A percentile compares a stretch with the other conserved stretches of the same genome.
These are phyloP conservation scores for Talaromyces sp. DNA, from an alignment of 2,329 filamentous ascomycete genomes.

Conservation along the genomic window DNA sequence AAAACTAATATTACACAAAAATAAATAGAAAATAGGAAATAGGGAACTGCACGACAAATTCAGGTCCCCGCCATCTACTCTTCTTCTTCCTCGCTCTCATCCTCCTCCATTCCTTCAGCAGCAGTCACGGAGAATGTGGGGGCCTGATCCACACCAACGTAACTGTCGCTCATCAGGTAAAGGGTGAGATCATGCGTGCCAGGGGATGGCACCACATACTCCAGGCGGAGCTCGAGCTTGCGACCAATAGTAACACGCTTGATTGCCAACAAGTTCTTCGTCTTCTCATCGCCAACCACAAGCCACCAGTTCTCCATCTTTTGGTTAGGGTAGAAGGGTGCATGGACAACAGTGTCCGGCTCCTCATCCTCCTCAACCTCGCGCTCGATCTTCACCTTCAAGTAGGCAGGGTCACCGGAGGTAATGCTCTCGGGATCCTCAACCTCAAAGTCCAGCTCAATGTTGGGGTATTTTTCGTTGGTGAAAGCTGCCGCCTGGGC, in stretches of 20 bases:
- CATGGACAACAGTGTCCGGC: slow-evolving; percentile 82
- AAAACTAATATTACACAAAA: slow-evolving; percentile 5
- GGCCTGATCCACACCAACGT: slow-evolving; percentile 95
- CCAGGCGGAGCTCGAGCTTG: slow-evolving; percentile 76
- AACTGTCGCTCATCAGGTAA: slow-evolving; percentile 96
- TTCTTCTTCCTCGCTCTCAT: slow-evolving; percentile 80
- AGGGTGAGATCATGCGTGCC: slow-evolving; percentile 87
- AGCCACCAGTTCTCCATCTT: slow-evolving; percentile 99
- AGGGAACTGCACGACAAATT: slow-evolving; percentile 48
- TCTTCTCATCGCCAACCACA: slow-evolving; percentile 89
- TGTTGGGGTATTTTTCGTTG: slow-evolving; percentile 92
- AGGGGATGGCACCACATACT: slow-evolving; percentile 84
- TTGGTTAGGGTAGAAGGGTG: slow-evolving; percentile 86
- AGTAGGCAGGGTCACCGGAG: slow-evolving; percentile 77
- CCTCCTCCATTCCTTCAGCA: slow-evolving; percentile 92
- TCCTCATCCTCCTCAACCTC: slow-evolving; percentile 75
- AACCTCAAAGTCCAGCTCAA: slow-evolving; percentile 87
- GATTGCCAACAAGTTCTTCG: slow-evolving; percentile 84
- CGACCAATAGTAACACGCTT: slow-evolving; percentile 88
- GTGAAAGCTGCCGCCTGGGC: slow-evolving; percentile 91
- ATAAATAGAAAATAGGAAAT: neutral
- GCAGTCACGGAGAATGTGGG: slow-evolving; percentile 83
- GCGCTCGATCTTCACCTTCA: slow-evolving; percentile 82
- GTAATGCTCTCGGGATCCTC: slow-evolving; percentile 78
- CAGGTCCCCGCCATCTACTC: slow-evolving; percentile 41